These are phyloP conservation scores for Ilex aquifolium DNA, from an alignment of 257 asterid species.

Conservation along the genomic window DNA sequence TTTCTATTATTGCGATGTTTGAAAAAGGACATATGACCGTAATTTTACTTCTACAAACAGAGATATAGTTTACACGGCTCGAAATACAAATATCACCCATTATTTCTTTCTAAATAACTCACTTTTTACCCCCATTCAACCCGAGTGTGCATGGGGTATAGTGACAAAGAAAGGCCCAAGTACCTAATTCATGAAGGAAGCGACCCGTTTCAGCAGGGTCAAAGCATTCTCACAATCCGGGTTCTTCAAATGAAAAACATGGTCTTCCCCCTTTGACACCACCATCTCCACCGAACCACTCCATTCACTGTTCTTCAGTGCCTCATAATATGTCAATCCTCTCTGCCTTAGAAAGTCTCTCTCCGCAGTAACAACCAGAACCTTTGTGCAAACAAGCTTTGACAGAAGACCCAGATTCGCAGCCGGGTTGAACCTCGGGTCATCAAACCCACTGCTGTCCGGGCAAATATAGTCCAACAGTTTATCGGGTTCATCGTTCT, in stretches of 20 bases:
- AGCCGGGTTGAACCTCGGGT: conserved; percentile 20
- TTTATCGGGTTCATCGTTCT: conserved; percentile 34
- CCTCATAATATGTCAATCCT: background rate
- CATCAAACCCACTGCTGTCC: conserved; percentile 42
- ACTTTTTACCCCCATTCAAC: too few species aligned
- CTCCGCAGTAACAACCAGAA: background rate
- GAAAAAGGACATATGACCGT: too few species aligned
- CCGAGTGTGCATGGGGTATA: background rate
- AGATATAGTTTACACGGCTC: too few species aligned
- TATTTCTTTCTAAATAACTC: too few species aligned
- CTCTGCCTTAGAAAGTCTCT: background rate
- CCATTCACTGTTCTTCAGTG: background rate
- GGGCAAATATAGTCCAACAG: conserved; percentile 49
- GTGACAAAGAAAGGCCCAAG: too few species aligned
- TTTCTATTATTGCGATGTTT: too few species aligned
- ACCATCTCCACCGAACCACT: background rate
- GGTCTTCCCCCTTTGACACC: background rate
- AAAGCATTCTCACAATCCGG: too few species aligned
- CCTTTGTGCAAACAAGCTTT: background rate
- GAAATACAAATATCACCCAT: too few species aligned
- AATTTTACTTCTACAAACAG: too few species aligned
- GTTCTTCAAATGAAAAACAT: background rate
- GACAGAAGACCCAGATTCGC: background rate
- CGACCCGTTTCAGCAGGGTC: too few species aligned
- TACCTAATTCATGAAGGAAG: background rate